These are phyloP conservation scores for Thyridium curvatum DNA, from an alignment of 2,329 filamentous ascomycete species.

Conservation along the genomic window DNA sequence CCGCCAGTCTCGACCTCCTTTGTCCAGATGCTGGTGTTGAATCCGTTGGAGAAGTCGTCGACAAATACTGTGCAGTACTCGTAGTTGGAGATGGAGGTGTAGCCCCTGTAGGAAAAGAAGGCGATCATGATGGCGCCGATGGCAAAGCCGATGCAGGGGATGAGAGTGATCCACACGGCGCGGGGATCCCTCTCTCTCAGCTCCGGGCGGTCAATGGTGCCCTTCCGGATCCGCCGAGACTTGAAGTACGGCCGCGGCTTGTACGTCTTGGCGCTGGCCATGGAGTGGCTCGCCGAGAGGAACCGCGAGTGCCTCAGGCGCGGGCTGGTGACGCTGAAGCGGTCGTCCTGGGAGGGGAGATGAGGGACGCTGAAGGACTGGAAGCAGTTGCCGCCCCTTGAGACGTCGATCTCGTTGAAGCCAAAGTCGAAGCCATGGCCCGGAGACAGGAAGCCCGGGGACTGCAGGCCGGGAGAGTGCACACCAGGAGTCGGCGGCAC, in stretches of 20 bases:
- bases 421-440: conserved; percentile 1
- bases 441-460: no score
- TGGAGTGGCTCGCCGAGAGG: neutral
- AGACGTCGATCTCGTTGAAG: neutral
- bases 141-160: conserved; percentile 3
- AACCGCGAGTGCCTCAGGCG: neutral
- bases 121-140: conserved; percentile 1
- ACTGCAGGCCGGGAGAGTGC: no score
- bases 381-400: neutral
- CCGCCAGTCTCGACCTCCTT: conserved; percentile 7
- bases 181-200: conserved; percentile 6
- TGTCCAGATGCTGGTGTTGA: conserved; percentile 9
- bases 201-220: conserved; percentile 6
- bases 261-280: conserved; percentile 2
- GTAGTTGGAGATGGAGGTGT: conserved; percentile 2
- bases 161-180: conserved; percentile 6
- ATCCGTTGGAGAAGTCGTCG: conserved; percentile 8
- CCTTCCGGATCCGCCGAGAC: conserved; percentile 6
- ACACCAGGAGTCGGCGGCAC: no score
- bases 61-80: conserved; percentile 7
- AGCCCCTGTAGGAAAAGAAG: conserved; percentile 1
- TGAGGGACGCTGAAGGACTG: conserved; percentile 1
- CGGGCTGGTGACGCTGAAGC: neutral
- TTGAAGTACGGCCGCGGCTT: conserved; percentile 6
- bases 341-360: neutral